Percentiles rank a stretch among this genome's conserved stretches.
These are phyloP conservation scores for Phoma sp. DNA, from an alignment of 2,329 filamentous ascomycete species.

Conservation along the genomic window DNA sequence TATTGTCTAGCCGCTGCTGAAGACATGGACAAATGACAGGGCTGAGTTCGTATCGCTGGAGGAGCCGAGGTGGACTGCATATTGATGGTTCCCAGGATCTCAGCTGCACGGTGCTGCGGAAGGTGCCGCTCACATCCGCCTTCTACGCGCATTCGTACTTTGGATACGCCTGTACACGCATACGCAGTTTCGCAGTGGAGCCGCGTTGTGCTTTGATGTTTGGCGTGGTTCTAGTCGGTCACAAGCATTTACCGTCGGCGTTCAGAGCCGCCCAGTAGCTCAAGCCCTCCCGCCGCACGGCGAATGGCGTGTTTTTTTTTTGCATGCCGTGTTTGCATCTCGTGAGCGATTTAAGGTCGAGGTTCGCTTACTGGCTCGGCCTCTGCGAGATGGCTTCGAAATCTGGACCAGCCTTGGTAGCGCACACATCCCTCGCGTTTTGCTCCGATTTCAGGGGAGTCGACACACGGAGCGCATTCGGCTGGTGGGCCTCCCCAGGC, in stretches of 20 bases:
- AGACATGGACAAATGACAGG: too few species aligned
- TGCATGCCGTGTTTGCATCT: conserved; percentile 1
- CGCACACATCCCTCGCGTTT: conserved; percentile 1
- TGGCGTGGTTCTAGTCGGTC: neutral
- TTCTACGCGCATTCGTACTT: neutral
- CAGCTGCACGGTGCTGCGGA: neutral
- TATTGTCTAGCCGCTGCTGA: neutral
- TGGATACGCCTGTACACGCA: neutral
- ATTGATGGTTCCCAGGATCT: neutral
- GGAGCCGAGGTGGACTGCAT: neutral
- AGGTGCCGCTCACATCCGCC: neutral
- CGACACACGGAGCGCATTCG: neutral
- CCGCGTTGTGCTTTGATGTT: conserved; percentile 2
- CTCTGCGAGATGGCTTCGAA: neutral
- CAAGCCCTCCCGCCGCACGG: conserved; percentile 41
- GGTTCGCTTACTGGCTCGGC: neutral
- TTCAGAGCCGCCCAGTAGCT: conserved; percentile 36
- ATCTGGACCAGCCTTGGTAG: conserved; percentile 2
- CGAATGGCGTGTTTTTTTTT: neutral
- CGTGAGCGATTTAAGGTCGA: conserved; percentile 2
- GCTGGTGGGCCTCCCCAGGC: neutral
- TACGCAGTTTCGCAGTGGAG: conserved; percentile 7
- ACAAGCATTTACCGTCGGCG: conserved; percentile 23
- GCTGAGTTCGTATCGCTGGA: neutral
- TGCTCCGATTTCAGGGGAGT: conserved; percentile 1